A percentile compares a stretch with the other conserved stretches of the same genome.
Conservation (phyloP, 495 filamentous ascomycete species). For the Parathielavia hyrcaniae region DNA sequence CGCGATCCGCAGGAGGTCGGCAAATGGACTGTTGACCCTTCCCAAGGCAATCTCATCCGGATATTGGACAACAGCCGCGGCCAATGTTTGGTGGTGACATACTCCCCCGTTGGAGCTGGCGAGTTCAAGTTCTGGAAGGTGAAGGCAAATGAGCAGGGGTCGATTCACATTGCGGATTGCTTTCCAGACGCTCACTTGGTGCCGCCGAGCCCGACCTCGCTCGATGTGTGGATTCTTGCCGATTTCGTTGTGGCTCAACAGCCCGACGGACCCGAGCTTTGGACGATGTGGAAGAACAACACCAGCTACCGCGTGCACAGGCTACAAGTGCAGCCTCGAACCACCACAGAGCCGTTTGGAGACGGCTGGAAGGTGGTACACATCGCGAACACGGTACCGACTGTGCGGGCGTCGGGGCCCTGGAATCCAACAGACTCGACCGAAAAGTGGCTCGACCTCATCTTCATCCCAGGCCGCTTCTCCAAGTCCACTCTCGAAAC, state of each 20-base stretch:
- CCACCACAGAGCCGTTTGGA: constrained; percentile 53
- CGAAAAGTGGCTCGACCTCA: constrained; percentile 64
- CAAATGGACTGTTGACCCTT: constrained; percentile 69
- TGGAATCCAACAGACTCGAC: constrained; percentile 59
- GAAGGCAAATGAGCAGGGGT: constrained; percentile 54
- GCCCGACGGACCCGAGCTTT: constrained; percentile 52
- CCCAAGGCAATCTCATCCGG: constrained; percentile 62
- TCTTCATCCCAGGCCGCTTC: constrained; percentile 77
- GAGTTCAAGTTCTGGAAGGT: constrained; percentile 96
- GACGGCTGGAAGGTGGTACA: constrained; percentile 67
- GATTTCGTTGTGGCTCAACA: constrained; percentile 63
- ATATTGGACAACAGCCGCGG: constrained; percentile 62
- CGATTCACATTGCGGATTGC: constrained; percentile 61
- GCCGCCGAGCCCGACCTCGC: constrained; percentile 61
- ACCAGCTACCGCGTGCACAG: constrained; percentile 66
- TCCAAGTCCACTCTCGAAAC: constrained; percentile 72
- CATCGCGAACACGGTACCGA: constrained; percentile 53
- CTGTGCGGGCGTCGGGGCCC: constrained; percentile 48
- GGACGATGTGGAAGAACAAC: constrained; percentile 85
- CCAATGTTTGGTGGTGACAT: constrained; percentile 70
- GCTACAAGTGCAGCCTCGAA: constrained; percentile 34
- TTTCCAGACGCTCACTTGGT: constrained; percentile 56
- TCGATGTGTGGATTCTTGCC: constrained; percentile 78
- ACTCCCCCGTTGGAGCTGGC: constrained; percentile 76
- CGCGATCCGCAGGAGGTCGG: constrained; percentile 51